Base-by-base conservation (phyloP, 1,139 yeast species). In the Geotrichum australiense region DNA sequence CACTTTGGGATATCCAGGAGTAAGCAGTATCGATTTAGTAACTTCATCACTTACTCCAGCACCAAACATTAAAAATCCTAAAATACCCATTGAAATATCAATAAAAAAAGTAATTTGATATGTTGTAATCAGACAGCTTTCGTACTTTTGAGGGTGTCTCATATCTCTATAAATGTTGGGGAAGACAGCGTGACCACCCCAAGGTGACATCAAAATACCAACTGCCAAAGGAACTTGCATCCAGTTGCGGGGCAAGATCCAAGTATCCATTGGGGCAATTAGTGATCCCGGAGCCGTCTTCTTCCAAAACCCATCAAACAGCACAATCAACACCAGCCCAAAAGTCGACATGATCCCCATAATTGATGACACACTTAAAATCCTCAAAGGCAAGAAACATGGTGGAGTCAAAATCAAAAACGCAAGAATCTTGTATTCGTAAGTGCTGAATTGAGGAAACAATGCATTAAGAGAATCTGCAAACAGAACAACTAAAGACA, bases 51-150 rank as follows among this genome's bases (percentile, higher is more conserved):
- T 72, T 40, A 89, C 85, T 24, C 36, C 37, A 18, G 64, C 57
- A 19, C 97, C 96, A 66, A 85, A 89, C 96, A 89, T 89, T 29
- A 86, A 64, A 57, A 79, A 83, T 0, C 96, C 96, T 34, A 85
- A 63, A 1, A 81, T 66, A 0, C 85, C 96, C 72, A 87, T 85
- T 18, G 81, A 64, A 45, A 76, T 57, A 60, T 89, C 96, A 6
- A 89, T 75, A 1, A 75, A 42, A 45, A 80, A 72, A 0, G 94
- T 81, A 49, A 86, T 80, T 34, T 73, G 53, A 53, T 81, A 85
- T 0, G 82, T 70, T 14, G 71, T 62, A 42, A 67, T 68, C 52
- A 79, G 65, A 50, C 81, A 76, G 21, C 59, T 59, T 30, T 56
- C 56, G 57, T 73, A 78, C 47, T 69, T 72, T 8, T 62, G 59